Percentiles rank a stretch among this genome's conserved stretches.
These are phyloP conservation scores for Oryza rufipogon DNA, from an alignment of 176 grass and related monocot genomes.

Conservation along the genomic window DNA sequence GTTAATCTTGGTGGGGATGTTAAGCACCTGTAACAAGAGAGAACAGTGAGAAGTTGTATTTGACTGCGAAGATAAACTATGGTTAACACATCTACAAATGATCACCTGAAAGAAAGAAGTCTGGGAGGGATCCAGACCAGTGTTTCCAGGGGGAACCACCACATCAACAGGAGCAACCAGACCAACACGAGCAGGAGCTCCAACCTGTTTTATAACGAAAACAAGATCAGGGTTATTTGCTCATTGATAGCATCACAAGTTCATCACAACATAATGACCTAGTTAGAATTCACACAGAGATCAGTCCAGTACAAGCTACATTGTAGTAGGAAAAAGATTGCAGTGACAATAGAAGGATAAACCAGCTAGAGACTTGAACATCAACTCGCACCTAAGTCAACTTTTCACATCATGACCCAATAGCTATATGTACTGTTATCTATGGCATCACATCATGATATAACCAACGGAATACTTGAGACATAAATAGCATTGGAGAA, in stretches of 20 bases:
- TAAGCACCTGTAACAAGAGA: constrained; percentile 66
- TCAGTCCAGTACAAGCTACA: background rate
- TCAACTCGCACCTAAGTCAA: background rate
- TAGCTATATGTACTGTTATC: background rate
- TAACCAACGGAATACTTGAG: background rate
- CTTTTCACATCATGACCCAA: background rate
- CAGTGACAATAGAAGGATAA: background rate
- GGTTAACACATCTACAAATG: background rate
- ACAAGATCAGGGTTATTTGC: background rate
- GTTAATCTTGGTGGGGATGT: constrained; percentile 94
- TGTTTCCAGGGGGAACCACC: constrained; percentile 82
- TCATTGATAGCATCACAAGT: background rate
- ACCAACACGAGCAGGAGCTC: constrained; percentile 88
- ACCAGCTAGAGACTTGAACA: background rate
- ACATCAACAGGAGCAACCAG: constrained; percentile 85
- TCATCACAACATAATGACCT: no score
- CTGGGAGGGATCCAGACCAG: constrained; percentile 87
- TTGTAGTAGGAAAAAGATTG: background rate
- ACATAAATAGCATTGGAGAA: background rate
- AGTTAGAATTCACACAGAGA: background rate
- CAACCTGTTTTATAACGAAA: constrained; percentile 51
- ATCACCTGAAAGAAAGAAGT: constrained; percentile 91
- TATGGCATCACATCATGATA: background rate
- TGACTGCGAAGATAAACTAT: background rate
- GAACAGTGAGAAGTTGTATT: background rate